phyloP scores from a whole-genome alignment of 139 green algal genomes.

The Pycnococcus provasolii region DNA sequence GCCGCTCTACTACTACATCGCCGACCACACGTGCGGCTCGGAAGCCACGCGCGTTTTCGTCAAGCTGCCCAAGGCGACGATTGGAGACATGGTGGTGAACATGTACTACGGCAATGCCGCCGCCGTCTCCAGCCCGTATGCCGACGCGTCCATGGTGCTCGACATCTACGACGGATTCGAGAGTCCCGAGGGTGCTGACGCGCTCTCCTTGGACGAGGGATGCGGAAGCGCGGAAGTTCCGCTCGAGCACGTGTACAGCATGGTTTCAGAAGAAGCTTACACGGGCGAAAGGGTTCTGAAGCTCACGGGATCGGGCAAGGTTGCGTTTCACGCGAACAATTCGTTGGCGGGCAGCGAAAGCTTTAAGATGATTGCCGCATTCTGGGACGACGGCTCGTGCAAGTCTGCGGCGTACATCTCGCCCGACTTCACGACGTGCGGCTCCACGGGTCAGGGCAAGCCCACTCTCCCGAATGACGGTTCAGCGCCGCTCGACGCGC shows the following conservation, averaged over 20 bases:
- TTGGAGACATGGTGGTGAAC: neutral
- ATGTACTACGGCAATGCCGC: constrained; percentile 26
- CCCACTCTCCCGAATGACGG: neutral
- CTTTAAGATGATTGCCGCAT: constrained; percentile 11
- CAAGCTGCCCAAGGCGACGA: neutral
- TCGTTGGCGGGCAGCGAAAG: neutral
- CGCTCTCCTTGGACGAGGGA: neutral
- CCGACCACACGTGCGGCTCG: constrained; percentile 6
- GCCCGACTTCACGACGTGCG: constrained; percentile 15
- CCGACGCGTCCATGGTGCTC: constrained; percentile 1
- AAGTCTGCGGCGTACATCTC: constrained; percentile 11
- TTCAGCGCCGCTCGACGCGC: neutral
- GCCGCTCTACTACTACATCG: constrained; percentile 6
- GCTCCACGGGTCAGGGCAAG: neutral
- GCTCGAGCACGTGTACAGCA: neutral
- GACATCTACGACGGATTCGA: constrained; percentile 22
- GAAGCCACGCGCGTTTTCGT: constrained; percentile 18
- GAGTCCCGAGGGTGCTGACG: neutral
- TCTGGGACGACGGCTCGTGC: constrained; percentile 10
- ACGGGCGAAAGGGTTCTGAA: constrained; percentile 1
- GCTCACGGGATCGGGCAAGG: neutral
- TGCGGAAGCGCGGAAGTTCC: neutral
- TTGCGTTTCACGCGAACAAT: neutral
- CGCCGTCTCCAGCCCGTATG: constrained; percentile 1
- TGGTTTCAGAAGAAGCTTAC: neutral